phyloP scores from a whole-genome alignment of 1,284 basidiomycete genomes.

The Apiotrichum gracile region DNA sequence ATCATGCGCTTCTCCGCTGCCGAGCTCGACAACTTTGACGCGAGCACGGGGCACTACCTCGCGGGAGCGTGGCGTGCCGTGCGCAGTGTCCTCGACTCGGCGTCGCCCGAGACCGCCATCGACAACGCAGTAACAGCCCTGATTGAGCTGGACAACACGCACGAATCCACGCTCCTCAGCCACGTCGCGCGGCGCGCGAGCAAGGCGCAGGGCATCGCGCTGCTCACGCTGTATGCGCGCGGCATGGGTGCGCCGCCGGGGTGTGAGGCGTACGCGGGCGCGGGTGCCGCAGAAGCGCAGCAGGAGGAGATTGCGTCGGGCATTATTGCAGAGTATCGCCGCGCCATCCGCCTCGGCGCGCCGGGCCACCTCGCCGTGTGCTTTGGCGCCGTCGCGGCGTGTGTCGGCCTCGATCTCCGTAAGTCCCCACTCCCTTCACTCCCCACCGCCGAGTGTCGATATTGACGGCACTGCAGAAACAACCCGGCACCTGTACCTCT shows the following conservation, averaged over 20 bases:
- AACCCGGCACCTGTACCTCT: slow-evolving; percentile 78
- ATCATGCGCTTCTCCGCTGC: slow-evolving; percentile 38
- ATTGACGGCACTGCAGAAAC: slow-evolving; percentile 50
- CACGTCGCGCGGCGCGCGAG: slow-evolving; percentile 83
- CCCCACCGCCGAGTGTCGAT: no score
- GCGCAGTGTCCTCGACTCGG: neutral
- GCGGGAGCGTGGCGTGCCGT: slow-evolving; percentile 56
- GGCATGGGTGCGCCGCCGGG: slow-evolving; percentile 60
- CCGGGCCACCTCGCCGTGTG: slow-evolving; percentile 82
- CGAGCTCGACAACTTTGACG: slow-evolving; percentile 58
- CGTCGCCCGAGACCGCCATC: slow-evolving; percentile 16
- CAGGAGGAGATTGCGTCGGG: neutral
- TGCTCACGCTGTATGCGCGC: slow-evolving; percentile 80
- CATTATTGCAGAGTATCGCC: slow-evolving; percentile 65
- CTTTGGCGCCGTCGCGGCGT: slow-evolving; percentile 78
- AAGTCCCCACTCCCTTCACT: slow-evolving; percentile 24
- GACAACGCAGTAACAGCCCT: slow-evolving; percentile 6
- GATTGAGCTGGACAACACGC: slow-evolving; percentile 62
- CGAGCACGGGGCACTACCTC: slow-evolving; percentile 68
- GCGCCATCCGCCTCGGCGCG: slow-evolving; percentile 58
- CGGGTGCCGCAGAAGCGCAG: neutral
- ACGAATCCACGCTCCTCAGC: slow-evolving; percentile 81
- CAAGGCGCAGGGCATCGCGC: slow-evolving; percentile 83
- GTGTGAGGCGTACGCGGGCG: slow-evolving; percentile 17
- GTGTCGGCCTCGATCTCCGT: slow-evolving; percentile 69